Evolutionary conservation across 768 basidiomycete genomes (phyloP), one percentile per base, ranked within the genome.

Genomic region (Phaeotremella skinneri): DNA sequence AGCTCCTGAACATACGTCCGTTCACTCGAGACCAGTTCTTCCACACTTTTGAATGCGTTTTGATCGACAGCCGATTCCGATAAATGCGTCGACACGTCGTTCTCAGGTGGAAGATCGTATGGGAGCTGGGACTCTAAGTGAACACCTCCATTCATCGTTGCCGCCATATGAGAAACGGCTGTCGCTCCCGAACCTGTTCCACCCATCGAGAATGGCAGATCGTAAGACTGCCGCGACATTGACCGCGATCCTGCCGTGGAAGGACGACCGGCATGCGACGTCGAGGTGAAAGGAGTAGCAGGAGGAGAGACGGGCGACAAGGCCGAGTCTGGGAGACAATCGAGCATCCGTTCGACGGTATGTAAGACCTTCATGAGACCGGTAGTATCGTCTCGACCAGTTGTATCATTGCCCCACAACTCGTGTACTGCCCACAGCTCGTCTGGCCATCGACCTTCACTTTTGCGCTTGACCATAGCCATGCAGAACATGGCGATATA

Each of bases 1-100:
- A 99, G 81, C 79, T 98, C 96, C 77, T 90, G 88, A 4, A 98
- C 94, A 76, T 91, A 98, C 79, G 91, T 91, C 67, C 90, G 86
- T 77, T 99, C 96, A 0, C 91, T 97, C 77, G 90, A 89, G 49
- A 98, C 84, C 67, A 97, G 85, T 78, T 99, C 96, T 70, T 84
- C 83, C 59, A 92, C 72, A 7, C 62, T 62, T 52, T 74, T 74
- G 56, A 63, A 71, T 1, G 72, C 72, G 47, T 69, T 71, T 26
- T 58, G 54, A 54, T 69, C 72, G 1, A 61, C 61, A 16, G 63
- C 52, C 3, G 67, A 63, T 32, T 63, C 63, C 25, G 42, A 39
- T 26, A 56, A 14, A 2, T 4, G 51, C 59, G 56, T 41, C 67
- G 42, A 27, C 48, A 45, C 63, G 64, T 66, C n/a, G 61, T 64